These are phyloP conservation scores for Boletus fagicola DNA, from an alignment of 768 basidiomycete genomes.

Conservation along the genomic window DNA sequence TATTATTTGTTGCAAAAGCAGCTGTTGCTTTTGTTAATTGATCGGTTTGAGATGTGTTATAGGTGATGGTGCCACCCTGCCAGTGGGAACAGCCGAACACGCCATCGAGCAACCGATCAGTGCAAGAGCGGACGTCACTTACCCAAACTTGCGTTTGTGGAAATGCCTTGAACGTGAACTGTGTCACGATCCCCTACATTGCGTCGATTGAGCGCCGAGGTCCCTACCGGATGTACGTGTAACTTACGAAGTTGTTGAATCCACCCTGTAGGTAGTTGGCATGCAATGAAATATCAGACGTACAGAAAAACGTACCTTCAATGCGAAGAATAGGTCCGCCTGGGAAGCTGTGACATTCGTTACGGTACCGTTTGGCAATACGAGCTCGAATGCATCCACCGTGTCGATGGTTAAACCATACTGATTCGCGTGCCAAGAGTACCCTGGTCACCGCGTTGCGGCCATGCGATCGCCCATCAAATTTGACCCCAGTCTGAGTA, in stretches of 20 bases:
- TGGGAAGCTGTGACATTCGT: slow-evolving; percentile 34
- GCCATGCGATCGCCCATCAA: slow-evolving; percentile 8
- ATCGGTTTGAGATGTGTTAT: slow-evolving; percentile 16
- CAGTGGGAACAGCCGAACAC: slow-evolving; percentile 2
- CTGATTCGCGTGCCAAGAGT: slow-evolving; percentile 64
- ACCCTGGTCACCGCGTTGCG: slow-evolving; percentile 40
- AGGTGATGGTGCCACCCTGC: slow-evolving; percentile 50
- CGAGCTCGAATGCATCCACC: slow-evolving; percentile 55
- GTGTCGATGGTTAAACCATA: slow-evolving; percentile 57
- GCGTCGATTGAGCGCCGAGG: slow-evolving; percentile 35
- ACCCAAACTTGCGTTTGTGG: slow-evolving; percentile 27
- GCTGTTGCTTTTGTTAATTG: slow-evolving; percentile 26
- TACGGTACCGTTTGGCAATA: slow-evolving; percentile 53
- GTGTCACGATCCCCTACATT: slow-evolving; percentile 55
- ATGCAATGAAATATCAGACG: background rate
- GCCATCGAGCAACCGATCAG: slow-evolving; percentile 3
- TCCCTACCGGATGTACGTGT: background rate
- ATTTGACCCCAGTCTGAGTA: background rate
- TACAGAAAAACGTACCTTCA: slow-evolving; percentile 36
- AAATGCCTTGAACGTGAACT: slow-evolving; percentile 51
- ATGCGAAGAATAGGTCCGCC: slow-evolving; percentile 44
- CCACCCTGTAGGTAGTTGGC: slow-evolving; percentile 46
- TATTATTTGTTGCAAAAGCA: slow-evolving; percentile 21
- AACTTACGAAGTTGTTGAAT: slow-evolving; percentile 56
- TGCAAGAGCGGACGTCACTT: slow-evolving; percentile 8